phyloP scores from a whole-genome alignment of 257 asterid species.

The Cordia subcordata region DNA sequence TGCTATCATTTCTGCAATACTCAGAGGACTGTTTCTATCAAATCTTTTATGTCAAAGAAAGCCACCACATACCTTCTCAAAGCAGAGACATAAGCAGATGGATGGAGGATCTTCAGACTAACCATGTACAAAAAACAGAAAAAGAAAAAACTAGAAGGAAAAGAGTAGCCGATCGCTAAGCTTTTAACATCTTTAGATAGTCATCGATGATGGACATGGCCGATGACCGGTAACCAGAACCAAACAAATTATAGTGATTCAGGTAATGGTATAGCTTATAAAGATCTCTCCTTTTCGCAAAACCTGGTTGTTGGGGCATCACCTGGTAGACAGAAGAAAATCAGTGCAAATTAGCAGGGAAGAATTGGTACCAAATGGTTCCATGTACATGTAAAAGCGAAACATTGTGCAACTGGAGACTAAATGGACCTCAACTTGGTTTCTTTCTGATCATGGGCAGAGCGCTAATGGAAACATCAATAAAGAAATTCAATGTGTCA shows the following conservation, averaged over 20 bases:
- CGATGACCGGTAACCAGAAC: slow-evolving; percentile 82
- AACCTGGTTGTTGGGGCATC: slow-evolving; percentile 78
- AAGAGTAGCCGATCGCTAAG: slow-evolving; percentile 20
- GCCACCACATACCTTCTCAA: too few species aligned
- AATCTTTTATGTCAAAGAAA: too few species aligned
- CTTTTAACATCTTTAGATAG: slow-evolving; percentile 55
- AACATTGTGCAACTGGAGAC: background rate
- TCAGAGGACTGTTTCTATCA: too few species aligned
- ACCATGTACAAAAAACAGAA: too few species aligned
- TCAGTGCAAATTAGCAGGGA: background rate
- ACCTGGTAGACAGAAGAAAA: slow-evolving; percentile 38
- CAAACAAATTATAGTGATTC: slow-evolving; percentile 91
- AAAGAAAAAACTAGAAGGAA: background rate
- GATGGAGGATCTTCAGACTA: too few species aligned
- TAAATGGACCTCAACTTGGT: too few species aligned
- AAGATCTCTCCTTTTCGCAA: slow-evolving; percentile 67
- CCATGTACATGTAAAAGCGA: background rate
- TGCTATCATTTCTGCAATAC: too few species aligned
- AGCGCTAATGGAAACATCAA: too few species aligned
- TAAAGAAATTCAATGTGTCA: too few species aligned
- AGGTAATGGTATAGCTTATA: slow-evolving; percentile 84
- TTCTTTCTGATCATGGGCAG: too few species aligned
- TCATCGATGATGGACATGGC: slow-evolving; percentile 81
- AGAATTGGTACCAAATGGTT: background rate
- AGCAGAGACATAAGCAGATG: too few species aligned